A percentile compares a stretch with the other conserved stretches of the same genome.
Evolutionary conservation across 148 eudicot species (phyloP).

Genomic region (Nepenthes gracilis): DNA sequence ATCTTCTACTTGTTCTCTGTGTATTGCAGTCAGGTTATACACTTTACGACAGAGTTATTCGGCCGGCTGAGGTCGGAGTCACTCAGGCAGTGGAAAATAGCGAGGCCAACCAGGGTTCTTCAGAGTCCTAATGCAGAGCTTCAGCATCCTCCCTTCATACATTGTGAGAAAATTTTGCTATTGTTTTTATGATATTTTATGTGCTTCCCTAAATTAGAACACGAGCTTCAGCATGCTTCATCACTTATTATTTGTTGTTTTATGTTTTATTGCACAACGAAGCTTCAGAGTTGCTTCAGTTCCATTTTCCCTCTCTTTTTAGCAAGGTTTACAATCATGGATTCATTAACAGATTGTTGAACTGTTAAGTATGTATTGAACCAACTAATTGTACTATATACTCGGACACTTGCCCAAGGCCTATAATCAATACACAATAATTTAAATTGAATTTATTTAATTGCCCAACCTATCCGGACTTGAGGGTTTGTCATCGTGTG

Average conservation of each 20-base stretch:
- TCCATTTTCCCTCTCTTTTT: slow-evolving; percentile 10
- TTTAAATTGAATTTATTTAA: too few relatives aligned
- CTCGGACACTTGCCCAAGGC: too few relatives aligned
- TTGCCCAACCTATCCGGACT: too few relatives aligned
- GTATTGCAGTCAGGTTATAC: slow-evolving; percentile 60
- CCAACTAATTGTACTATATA: too few relatives aligned
- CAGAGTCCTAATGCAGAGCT: too few relatives aligned
- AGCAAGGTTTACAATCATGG: too few relatives aligned
- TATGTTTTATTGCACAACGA: background rate
- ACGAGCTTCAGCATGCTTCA: too few relatives aligned
- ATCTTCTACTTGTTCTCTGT: too few relatives aligned
- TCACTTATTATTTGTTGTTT: background rate
- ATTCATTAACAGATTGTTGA: too few relatives aligned
- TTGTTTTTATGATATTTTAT: background rate
- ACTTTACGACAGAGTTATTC: slow-evolving; percentile 69
- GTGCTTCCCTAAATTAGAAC: background rate
- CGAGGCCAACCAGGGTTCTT: slow-evolving; percentile 18
- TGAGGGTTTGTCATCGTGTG: too few relatives aligned
- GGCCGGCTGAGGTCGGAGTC: slow-evolving; percentile 98
- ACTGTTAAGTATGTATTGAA: too few relatives aligned
- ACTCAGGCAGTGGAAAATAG: slow-evolving; percentile 34
- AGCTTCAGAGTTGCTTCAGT: background rate
- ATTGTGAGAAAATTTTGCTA: slow-evolving; percentile 5
- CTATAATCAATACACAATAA: too few relatives aligned
- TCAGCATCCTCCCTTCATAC: background rate